Conservation (phyloP, 345 rosid genomes). For the Cardamine chenopodiifolia region DNA sequence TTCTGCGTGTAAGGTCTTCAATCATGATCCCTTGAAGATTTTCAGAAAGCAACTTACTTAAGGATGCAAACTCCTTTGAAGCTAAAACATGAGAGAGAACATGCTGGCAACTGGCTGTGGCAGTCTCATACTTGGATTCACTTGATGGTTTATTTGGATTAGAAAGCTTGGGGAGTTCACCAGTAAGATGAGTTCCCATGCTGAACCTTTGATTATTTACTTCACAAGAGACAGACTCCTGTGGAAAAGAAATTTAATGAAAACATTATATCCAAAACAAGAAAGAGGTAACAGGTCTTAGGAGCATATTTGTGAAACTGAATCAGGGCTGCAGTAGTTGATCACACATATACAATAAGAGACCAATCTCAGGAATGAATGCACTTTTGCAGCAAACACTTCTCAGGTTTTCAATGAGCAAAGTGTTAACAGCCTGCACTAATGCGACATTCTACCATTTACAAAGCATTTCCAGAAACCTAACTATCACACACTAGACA, state of each 20-base stretch:
- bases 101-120: conserved; percentile 61
- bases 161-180: conserved; percentile 41
- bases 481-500: conserved; percentile 20
- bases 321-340: not conserved
- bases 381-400: conserved; percentile 10
- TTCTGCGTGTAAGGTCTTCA: conserved; percentile 56
- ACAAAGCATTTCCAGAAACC: conserved; percentile 8
- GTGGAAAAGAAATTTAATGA: conserved; percentile 32
- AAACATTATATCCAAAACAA: not conserved
- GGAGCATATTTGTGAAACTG: conserved; percentile 1
- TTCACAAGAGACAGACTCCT: conserved; percentile 55
- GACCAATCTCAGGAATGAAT: conserved; percentile 4
- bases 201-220: conserved; percentile 29
- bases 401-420: not conserved
- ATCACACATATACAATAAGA: not conserved
- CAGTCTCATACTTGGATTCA: conserved; percentile 44
- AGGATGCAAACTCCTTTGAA: conserved; percentile 71
- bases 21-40: conserved; percentile 68
- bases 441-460: conserved; percentile 7
- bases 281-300: conserved; percentile 16
- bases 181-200: conserved; percentile 47
- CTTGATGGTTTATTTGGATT: conserved; percentile 46
- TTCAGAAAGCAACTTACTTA: conserved; percentile 72
- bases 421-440: not conserved
- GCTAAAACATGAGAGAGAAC: conserved; percentile 63